These are phyloP conservation scores for Hyaloperonospora arabidopsidis DNA, from an alignment of 352 stramenopile species.

Conservation along the genomic window DNA sequence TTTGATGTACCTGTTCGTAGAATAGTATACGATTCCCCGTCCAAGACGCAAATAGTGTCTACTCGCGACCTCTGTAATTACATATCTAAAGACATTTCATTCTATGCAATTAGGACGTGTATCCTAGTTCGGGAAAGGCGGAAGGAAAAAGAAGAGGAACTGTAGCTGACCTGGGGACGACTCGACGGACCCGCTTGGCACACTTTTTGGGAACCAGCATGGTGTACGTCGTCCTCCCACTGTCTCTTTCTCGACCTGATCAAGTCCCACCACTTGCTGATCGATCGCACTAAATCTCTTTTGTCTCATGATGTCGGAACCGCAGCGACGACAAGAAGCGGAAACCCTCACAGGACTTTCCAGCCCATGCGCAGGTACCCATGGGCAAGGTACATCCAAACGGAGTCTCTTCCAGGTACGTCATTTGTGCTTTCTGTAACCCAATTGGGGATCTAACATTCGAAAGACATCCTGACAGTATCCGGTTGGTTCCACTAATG, in stretches of 20 bases:
- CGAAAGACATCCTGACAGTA: too few species aligned
- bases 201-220: conserved; percentile 3
- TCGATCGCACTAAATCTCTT: conserved; percentile 8
- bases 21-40: too few species aligned
- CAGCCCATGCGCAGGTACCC: conserved; percentile 58
- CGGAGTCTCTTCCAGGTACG: conserved; percentile 30
- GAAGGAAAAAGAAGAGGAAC: conserved; percentile 23
- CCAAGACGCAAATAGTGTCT: too few species aligned
- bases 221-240: conserved; percentile 17
- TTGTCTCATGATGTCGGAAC: conserved; percentile 9
- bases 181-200: too few species aligned
- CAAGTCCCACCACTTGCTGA: not conserved
- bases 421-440: not conserved
- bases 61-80: not conserved
- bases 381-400: conserved; percentile 47
- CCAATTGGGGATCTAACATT: too few species aligned
- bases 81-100: conserved; percentile 6
- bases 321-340: conserved; percentile 75
- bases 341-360: conserved; percentile 75
- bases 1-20: too few species aligned
- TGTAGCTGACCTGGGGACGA: too few species aligned
- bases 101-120: not conserved
- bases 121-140: conserved; percentile 20
- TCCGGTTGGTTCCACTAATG: conserved; percentile 1
- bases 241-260: conserved; percentile 5